phyloP scores from a whole-genome alignment of 2,329 filamentous ascomycete species.

The Aureobasidium sp. region DNA sequence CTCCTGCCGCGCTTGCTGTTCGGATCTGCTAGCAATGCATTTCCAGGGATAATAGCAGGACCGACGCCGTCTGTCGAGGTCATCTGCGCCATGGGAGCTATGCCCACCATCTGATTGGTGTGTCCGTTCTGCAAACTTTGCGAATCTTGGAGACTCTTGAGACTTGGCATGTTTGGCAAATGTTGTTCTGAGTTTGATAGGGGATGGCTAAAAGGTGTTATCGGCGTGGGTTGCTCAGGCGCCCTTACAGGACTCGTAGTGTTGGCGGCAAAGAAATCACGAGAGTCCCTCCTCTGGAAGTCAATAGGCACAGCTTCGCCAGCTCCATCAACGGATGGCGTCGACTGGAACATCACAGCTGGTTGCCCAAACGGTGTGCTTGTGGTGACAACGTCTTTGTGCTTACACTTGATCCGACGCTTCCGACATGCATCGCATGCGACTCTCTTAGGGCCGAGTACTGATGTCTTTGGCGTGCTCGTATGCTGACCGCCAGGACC shows the following conservation, averaged over 20 bases:
- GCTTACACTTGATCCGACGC: conserved; percentile 56
- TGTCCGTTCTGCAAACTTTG: not conserved
- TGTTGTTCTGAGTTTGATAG: not conserved
- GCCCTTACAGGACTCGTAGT: conserved; percentile 4
- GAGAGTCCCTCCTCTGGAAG: not conserved
- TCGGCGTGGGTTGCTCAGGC: not conserved
- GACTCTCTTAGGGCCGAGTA: conserved; percentile 53
- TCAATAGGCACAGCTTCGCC: conserved; percentile 7
- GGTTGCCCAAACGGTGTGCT: conserved; percentile 10
- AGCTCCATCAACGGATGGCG: conserved; percentile 20
- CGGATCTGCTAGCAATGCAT: conserved; percentile 16
- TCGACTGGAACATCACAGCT: conserved; percentile 16
- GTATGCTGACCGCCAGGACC: conserved; percentile 29
- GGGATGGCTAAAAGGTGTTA: conserved; percentile 2
- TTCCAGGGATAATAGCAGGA: conserved; percentile 14
- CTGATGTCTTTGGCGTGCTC: conserved; percentile 49
- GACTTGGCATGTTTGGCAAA: not conserved
- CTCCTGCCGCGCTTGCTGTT: conserved; percentile 38
- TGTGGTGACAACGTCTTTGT: conserved; percentile 48
- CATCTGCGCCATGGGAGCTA: conserved; percentile 14
- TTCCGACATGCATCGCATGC: conserved; percentile 58
- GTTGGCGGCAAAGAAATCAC: conserved; percentile 11
- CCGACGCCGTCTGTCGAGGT: conserved; percentile 6
- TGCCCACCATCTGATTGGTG: not conserved
- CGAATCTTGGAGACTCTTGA: not conserved